Evolutionary conservation across 139 green algal genomes (phyloP), one percentile per base, ranked within the genome.

Genomic region (Chlamydomonas incerta): DNA sequence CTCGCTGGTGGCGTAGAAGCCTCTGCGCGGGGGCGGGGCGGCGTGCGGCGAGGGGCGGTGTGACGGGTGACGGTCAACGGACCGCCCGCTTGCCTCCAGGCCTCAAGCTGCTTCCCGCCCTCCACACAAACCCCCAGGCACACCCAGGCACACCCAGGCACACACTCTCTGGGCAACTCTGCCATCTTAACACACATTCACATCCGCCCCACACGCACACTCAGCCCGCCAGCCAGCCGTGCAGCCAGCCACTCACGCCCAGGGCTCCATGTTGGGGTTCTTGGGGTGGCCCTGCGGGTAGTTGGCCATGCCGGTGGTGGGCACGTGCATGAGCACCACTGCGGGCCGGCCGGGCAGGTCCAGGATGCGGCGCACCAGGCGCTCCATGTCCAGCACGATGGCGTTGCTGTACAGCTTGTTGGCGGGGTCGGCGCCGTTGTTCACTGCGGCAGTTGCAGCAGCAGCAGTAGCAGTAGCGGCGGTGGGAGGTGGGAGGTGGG

Each of bases 241-340:
- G 5, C 24, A 3, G 21, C 24, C 5, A 3, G n/a, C n/a, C 21
- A 21, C 74, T 70, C 57, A 81, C 74, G 2, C 13, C n/a, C 24
- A 70, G 1, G 41, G 28, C n/a, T 74, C 63, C 5, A 37, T 74
- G 20, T 28, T 24, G 15, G 63, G 37, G 37, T 83, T 74, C 46
- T 83, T 83, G 37, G 63, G 77, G 77, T 83, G 63, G 20, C 63
- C 41, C 10, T 3, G 5, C 17, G 63, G 63, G 77, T 83, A 83
- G 10, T 24, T 13, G 17, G 77, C 77, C 63, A 74, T 74, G 37
- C 41, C 24, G 1, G n/a, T 57, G 10, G 55, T 60, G 18, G 75
- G 75, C 60, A 72, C 63, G 41, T 83, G 77, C 77, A 83, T 83
- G 37, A 83, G 31, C 37, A 83, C 77, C 50, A 83, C 77, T 6